phyloP scores from a whole-genome alignment of 805 yeast genomes.

The Brettanomyces custersianus region DNA sequence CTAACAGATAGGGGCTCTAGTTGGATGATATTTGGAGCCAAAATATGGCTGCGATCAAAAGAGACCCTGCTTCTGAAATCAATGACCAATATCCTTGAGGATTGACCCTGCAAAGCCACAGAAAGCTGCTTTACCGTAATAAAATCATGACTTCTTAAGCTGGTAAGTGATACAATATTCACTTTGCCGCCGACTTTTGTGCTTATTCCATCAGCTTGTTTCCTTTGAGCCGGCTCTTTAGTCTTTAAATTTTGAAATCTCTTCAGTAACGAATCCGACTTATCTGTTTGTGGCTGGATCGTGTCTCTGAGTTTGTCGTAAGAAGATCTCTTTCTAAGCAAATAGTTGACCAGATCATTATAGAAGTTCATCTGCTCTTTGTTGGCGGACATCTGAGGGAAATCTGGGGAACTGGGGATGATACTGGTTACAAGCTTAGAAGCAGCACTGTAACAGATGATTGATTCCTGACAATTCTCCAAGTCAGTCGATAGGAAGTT shows the following conservation, averaged over 20 bases:
- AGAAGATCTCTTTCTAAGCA: conserved; percentile 10
- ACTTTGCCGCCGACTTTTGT: not conserved
- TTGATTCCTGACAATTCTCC: conserved; percentile 15
- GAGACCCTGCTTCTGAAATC: conserved; percentile 61
- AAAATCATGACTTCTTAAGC: not conserved
- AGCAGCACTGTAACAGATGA: conserved; percentile 20
- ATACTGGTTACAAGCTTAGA: conserved; percentile 17
- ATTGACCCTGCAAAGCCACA: conserved; percentile 20
- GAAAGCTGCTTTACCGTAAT: conserved; percentile 8
- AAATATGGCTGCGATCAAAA: conserved; percentile 56
- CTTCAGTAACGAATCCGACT: conserved; percentile 7
- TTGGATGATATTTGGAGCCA: conserved; percentile 49
- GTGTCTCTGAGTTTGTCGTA: conserved; percentile 10
- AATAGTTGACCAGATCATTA: conserved; percentile 11
- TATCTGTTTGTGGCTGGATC: conserved; percentile 2
- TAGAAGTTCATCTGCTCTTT: conserved; percentile 12
- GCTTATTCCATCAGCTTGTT: not conserved
- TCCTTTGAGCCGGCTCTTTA: no score
- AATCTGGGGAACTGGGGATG: conserved; percentile 17
- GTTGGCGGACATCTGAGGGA: conserved; percentile 4
- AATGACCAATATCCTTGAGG: conserved; percentile 43
- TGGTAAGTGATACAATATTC: not conserved
- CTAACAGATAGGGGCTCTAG: conserved; percentile 64
- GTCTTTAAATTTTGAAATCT: conserved; percentile 16
- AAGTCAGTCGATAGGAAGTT: conserved; percentile 2